phyloP scores from a whole-genome alignment of 345 rosid genomes.

The Acer negundo region DNA sequence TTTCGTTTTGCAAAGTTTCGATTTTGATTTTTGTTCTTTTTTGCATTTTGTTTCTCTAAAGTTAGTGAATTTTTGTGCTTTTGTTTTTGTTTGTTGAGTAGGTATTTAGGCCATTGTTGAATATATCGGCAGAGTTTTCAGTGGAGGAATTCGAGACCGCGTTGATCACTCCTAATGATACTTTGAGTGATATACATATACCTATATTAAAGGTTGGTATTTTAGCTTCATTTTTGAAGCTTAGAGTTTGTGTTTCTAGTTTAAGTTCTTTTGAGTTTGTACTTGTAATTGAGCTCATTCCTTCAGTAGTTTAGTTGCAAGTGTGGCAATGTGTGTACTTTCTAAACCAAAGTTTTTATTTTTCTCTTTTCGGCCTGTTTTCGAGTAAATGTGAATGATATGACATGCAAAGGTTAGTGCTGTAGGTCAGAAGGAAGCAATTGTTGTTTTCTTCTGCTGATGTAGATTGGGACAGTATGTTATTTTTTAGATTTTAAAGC shows the following conservation, averaged over 20 bases:
- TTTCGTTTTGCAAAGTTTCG: constrained; percentile 17
- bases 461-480: not conserved
- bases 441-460: constrained; percentile 2
- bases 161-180: constrained; percentile 79
- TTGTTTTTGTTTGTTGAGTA: constrained; percentile 29
- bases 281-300: constrained; percentile 1
- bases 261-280: constrained; percentile 19
- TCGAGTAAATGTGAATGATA: constrained; percentile 5
- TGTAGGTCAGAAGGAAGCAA: constrained; percentile 19
- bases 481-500: not conserved
- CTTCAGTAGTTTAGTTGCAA: not conserved
- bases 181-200: constrained; percentile 88
- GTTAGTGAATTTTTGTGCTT: constrained; percentile 15
- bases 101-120: constrained; percentile 90
- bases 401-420: constrained; percentile 14
- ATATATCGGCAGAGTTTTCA: constrained; percentile 81
- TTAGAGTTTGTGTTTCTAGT: not conserved
- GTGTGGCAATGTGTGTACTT: constrained; percentile 1
- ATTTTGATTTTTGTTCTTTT: constrained; percentile 14
- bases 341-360: not conserved
- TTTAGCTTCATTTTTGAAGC: constrained; percentile 23
- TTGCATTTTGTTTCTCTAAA: constrained; percentile 7
- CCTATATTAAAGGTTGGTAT: constrained; percentile 89
- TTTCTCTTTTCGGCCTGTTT: constrained; percentile 2
- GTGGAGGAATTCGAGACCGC: constrained; percentile 99